phyloP scores from a whole-genome alignment of 768 basidiomycete species.

The Suillus placidus region DNA sequence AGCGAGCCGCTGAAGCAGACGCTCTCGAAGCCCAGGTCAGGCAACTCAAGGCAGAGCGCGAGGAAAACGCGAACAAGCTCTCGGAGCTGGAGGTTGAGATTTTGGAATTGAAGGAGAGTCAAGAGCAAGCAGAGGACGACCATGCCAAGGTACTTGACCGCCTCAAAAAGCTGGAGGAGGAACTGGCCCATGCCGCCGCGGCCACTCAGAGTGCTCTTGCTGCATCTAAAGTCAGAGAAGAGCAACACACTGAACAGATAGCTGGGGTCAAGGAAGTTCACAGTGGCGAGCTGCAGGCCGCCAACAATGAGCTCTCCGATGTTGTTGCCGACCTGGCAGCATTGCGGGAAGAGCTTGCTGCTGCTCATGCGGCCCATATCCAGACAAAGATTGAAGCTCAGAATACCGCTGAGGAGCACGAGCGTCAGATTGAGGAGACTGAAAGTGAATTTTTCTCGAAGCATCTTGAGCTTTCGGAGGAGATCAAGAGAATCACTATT shows the following conservation, averaged over 20 bases:
- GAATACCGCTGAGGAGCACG: slow-evolving; percentile 51
- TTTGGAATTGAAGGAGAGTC: slow-evolving; percentile 71
- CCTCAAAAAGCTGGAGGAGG: slow-evolving; percentile 55
- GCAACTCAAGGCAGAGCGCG: slow-evolving; percentile 63
- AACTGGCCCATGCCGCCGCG: slow-evolving; percentile 50
- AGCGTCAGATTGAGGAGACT: slow-evolving; percentile 51
- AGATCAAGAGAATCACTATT: slow-evolving; percentile 54
- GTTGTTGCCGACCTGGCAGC: slow-evolving; percentile 46
- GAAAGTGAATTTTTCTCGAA: slow-evolving; percentile 52
- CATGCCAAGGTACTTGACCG: slow-evolving; percentile 47
- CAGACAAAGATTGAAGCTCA: slow-evolving; percentile 46
- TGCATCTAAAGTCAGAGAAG: slow-evolving; percentile 50
- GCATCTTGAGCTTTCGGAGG: slow-evolving; percentile 54
- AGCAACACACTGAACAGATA: slow-evolving; percentile 42
- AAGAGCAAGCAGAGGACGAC: slow-evolving; percentile 66
- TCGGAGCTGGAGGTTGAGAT: slow-evolving; percentile 85
- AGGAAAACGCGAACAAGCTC: slow-evolving; percentile 68
- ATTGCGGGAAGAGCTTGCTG: slow-evolving; percentile 50
- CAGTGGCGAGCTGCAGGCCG: slow-evolving; percentile 46
- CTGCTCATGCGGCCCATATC: slow-evolving; percentile 50
- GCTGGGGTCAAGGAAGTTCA: slow-evolving; percentile 48
- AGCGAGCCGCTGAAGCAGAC: slow-evolving; percentile 45
- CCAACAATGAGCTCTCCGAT: slow-evolving; percentile 46
- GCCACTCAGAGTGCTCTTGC: slow-evolving; percentile 52
- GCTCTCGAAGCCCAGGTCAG: slow-evolving; percentile 52